A percentile compares a stretch with the other conserved stretches of the same genome.
Conservation (phyloP, 176 grass and related monocot genomes). For the Areca catechu region DNA sequence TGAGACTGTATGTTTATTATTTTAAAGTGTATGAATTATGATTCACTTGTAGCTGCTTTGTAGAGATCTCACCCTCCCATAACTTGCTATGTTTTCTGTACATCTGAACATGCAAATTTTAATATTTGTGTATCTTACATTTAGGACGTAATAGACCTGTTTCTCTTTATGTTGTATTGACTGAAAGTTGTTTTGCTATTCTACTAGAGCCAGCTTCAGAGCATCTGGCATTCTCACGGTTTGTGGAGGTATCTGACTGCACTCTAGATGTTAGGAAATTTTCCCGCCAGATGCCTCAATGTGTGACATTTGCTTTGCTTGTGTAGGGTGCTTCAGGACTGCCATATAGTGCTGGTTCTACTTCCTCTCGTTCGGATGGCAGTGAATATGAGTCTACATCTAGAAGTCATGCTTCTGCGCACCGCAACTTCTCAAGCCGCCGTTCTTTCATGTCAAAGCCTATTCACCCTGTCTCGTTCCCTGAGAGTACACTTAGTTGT, state of each 20-base stretch:
- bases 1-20: no score
- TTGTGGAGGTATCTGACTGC: slow-evolving; percentile 39
- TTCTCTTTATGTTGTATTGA: neutral
- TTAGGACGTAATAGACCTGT: no score
- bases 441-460: slow-evolving; percentile 67
- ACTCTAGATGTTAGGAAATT: no score
- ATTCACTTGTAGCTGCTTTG: no score
- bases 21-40: no score
- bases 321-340: slow-evolving; percentile 41
- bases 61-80: no score
- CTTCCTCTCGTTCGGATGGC: slow-evolving; percentile 50
- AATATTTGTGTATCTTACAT: no score
- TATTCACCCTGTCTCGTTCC: slow-evolving; percentile 54
- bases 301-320: slow-evolving; percentile 19
- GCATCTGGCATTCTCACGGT: slow-evolving; percentile 29
- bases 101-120: no score
- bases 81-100: no score
- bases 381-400: slow-evolving; percentile 60
- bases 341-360: slow-evolving; percentile 50
- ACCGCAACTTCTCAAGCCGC: slow-evolving; percentile 36
- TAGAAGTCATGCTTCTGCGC: slow-evolving; percentile 37
- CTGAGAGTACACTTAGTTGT: slow-evolving; percentile 28
- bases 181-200: slow-evolving; percentile 10
- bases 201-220: slow-evolving; percentile 35
- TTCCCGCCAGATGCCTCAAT: slow-evolving; percentile 1